Evolutionary conservation across 1,284 basidiomycete species (phyloP).

Genomic region (Leccinum variabile): DNA sequence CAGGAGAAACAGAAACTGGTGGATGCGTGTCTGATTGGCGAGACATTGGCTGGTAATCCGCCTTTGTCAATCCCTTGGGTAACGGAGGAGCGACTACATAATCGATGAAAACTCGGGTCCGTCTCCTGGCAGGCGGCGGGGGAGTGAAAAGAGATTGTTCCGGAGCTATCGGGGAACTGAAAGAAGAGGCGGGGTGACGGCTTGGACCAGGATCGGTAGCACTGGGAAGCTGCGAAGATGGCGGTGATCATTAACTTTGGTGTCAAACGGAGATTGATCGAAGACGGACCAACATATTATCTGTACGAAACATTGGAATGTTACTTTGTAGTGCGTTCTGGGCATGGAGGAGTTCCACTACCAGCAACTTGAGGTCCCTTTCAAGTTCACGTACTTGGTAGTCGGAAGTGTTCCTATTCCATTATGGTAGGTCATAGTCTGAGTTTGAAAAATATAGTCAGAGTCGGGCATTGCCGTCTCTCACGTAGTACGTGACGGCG

Average conservation of each 20-base stretch:
- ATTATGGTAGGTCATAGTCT: neutral
- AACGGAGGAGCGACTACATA: slow-evolving; percentile 24
- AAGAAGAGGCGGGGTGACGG: neutral
- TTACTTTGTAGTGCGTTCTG: slow-evolving; percentile 14
- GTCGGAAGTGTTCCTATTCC: neutral
- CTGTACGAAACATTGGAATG: slow-evolving; percentile 17
- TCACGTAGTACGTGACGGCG: no score
- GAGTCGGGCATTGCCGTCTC: neutral
- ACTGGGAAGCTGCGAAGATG: slow-evolving; percentile 10
- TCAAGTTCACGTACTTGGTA: neutral
- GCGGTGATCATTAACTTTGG: slow-evolving; percentile 1
- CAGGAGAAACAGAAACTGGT: neutral
- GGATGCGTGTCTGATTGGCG: neutral
- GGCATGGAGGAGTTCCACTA: neutral
- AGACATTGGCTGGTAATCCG: slow-evolving; percentile 19
- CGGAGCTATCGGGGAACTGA: slow-evolving; percentile 12
- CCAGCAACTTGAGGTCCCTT: neutral
- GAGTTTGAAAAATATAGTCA: neutral
- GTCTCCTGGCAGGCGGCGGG: slow-evolving; percentile 20
- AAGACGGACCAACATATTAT: slow-evolving; percentile 16
- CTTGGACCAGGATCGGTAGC: slow-evolving; percentile 10
- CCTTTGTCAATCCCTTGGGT: slow-evolving; percentile 24
- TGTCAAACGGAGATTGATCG: slow-evolving; percentile 1
- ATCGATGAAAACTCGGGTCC: slow-evolving; percentile 13
- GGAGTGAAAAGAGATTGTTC: slow-evolving; percentile 34